Percentiles rank a stretch among this genome's conserved stretches.
Evolutionary conservation across 108 stramenopile species (phyloP).

Genomic region (Nitzschia sp.): DNA sequence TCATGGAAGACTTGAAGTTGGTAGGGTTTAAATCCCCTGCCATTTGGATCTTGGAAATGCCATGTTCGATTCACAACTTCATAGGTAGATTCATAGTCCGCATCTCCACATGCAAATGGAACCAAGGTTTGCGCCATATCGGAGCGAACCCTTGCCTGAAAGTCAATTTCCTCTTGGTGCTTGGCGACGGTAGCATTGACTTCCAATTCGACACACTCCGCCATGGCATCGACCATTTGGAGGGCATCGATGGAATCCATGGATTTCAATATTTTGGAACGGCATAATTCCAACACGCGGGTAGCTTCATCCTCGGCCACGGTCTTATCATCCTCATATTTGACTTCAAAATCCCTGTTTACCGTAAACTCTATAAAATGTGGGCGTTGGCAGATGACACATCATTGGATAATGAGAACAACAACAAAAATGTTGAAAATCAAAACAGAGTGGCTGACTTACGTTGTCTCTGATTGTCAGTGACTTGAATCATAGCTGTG

Average conservation of each 20-base stretch:
- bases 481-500: conserved; percentile 60
- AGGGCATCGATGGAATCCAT: conserved; percentile 10
- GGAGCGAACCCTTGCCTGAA: conserved; percentile 51
- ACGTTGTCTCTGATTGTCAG: conserved; percentile 62
- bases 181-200: conserved; percentile 42
- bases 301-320: conserved; percentile 45
- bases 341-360: conserved; percentile 32
- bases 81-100: conserved; percentile 38
- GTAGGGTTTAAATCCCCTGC: neutral
- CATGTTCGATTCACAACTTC: conserved; percentile 41
- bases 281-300: conserved; percentile 45
- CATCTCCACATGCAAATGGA: conserved; percentile 70
- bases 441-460: conserved; percentile 13
- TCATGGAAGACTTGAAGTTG: conserved; percentile 49
- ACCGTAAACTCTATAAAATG: conserved; percentile 23
- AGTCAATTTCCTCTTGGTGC: conserved; percentile 60
- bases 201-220: conserved; percentile 53
- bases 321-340: conserved; percentile 49
- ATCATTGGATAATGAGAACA: neutral
- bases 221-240: conserved; percentile 35
- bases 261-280: conserved; percentile 8
- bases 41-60: conserved; percentile 17
- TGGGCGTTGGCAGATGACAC: neutral
- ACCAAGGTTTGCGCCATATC: conserved; percentile 54
- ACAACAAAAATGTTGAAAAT: neutral